Conservation (phyloP, 2,329 filamentous ascomycete species). For the Colletotrichum echinochloae region DNA sequence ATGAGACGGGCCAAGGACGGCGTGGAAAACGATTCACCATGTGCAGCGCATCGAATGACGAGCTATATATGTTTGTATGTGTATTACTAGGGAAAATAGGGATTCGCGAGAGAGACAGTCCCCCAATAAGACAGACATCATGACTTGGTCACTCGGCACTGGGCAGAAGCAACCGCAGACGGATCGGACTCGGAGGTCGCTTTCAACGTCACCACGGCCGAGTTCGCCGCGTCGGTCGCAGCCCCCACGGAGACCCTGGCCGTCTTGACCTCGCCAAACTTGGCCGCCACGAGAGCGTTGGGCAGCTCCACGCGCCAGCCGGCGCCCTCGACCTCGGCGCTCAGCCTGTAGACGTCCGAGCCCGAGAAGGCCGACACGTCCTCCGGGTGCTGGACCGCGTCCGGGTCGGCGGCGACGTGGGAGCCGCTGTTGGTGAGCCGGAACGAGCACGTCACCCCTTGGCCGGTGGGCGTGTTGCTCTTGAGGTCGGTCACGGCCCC, state of each 20-base stretch:
- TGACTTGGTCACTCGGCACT: slow-evolving; percentile 49
- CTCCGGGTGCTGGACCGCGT: slow-evolving; percentile 45
- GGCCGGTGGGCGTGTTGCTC: slow-evolving; percentile 45
- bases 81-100: not conserved
- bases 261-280: slow-evolving; percentile 53
- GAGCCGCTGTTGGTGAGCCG: slow-evolving; percentile 59
- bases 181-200: slow-evolving; percentile 60
- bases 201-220: slow-evolving; percentile 56
- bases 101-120: not conserved
- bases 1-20: no score
- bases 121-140: not conserved
- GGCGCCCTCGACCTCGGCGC: slow-evolving; percentile 55
- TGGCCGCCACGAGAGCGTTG: slow-evolving; percentile 55
- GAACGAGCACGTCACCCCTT: slow-evolving; percentile 59
- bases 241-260: slow-evolving; percentile 58
- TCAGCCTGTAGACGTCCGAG: slow-evolving; percentile 62
- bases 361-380: slow-evolving; percentile 54
- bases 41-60: not conserved
- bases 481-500: slow-evolving; percentile 48
- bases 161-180: slow-evolving; percentile 45
- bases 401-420: slow-evolving; percentile 43
- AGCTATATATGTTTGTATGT: not conserved
- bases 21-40: not conserved
- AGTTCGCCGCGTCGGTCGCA: slow-evolving; percentile 45
- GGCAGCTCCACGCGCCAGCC: slow-evolving; percentile 61